Evolutionary conservation across 352 stramenopile genomes (phyloP).

Genomic region (Pythium rishiriense): DNA sequence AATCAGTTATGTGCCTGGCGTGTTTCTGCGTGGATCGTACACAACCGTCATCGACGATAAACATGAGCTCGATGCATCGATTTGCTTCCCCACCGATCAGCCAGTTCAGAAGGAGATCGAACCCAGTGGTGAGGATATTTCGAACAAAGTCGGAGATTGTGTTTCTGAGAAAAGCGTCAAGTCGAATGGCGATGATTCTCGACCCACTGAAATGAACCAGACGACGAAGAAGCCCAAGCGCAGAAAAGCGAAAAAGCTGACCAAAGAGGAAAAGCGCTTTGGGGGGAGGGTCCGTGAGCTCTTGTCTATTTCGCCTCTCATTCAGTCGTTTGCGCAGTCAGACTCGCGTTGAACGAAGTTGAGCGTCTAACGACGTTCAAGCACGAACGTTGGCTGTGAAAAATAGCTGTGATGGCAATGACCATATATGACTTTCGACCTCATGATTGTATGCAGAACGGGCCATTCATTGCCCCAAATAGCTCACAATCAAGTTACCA

Average conservation of each 20-base stretch:
- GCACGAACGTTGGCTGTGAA: too few species aligned
- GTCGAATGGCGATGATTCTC: neutral
- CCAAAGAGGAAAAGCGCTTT: slow-evolving; percentile 8
- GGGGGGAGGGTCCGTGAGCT: slow-evolving; percentile 3
- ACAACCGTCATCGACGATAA: neutral
- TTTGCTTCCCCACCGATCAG: neutral
- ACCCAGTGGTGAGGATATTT: neutral
- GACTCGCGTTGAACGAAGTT: neutral
- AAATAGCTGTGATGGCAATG: too few species aligned
- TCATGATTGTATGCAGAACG: too few species aligned
- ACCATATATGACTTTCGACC: too few species aligned
- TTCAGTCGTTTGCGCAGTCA: slow-evolving; percentile 8
- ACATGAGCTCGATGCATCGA: neutral
- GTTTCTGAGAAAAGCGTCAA: neutral
- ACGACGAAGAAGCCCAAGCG: neutral
- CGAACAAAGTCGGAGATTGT: neutral
- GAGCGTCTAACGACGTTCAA: neutral
- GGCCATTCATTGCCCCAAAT: too few species aligned
- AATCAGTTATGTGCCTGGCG: neutral
- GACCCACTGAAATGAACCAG: neutral
- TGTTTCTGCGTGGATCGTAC: neutral
- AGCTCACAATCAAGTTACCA: too few species aligned
- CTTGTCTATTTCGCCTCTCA: slow-evolving; percentile 13
- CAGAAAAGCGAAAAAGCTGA: slow-evolving; percentile 5
- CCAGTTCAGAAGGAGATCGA: neutral